Evolutionary conservation across 305 asterid species (phyloP), one percentile per base, ranked within the genome.

Genomic region (Rubia tinctorum): DNA sequence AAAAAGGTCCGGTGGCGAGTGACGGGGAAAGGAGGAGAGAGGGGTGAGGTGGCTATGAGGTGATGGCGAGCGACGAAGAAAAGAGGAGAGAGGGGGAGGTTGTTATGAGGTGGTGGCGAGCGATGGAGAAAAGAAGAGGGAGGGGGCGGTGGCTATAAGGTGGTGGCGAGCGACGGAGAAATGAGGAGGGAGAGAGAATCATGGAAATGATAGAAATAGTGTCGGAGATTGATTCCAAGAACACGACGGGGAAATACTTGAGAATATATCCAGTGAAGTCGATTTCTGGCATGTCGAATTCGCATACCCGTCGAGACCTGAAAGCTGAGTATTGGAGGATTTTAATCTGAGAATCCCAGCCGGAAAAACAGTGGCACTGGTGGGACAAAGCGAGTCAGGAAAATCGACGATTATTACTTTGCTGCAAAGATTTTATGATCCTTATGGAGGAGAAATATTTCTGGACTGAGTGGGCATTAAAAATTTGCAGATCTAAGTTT

Each of bases 301-400:
- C 14, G 78, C 89, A 2, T 92, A 95, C 72, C 99, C 97, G 0
- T 92, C 97, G 12, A 83, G 99, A 67, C 93, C 97, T 0, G 98
- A 92, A 72, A 86, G 88, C 83, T 44, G 76, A 18, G 87, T 92
- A n/a, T 88, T 95, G 2, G 80, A 86, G 56, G 91, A 30, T 30
- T 30, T 30, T 30, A 92, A 69, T 56, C 76, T 95, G 17, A 84
- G 71, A 75, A 76, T 92, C n/a, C 94, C 96, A 2, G 87, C 98
- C 0, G 96, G 96, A 15, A 89, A 80, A 72, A 83, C 95, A 0
- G 87, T 92, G 77, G 99, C 97, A 7, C 78, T 95, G 73, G 98
- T 95, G 0, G 98, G 99, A 23, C 96, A 91, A 34, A 95, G 99
- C 77, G 99, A 98, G 4, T 92, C 97, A 0, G 99, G 99, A 7